Percentiles rank a stretch among this genome's conserved stretches.
phyloP scores from a whole-genome alignment of 2,329 filamentous ascomycete genomes.

The Mycosphaerella sp. region DNA sequence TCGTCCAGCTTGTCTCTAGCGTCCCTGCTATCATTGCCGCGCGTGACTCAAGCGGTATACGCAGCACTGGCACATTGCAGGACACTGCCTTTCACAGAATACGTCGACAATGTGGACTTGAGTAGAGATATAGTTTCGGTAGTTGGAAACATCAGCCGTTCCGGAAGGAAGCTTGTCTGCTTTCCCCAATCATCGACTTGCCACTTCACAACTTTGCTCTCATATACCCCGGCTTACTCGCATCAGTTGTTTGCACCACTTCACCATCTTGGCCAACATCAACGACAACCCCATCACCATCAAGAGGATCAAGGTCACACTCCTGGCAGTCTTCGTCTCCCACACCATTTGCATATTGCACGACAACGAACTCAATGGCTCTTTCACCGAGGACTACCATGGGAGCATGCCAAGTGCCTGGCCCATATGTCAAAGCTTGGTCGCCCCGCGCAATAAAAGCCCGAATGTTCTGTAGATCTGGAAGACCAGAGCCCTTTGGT shows the following conservation, averaged over 20 bases:
- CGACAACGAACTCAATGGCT: slow-evolving; percentile 78
- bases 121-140: too few relatives aligned
- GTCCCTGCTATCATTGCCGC: too few relatives aligned
- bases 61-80: too few relatives aligned
- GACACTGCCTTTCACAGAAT: too few relatives aligned
- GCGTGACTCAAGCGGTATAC: too few relatives aligned
- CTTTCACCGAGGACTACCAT: slow-evolving; percentile 77
- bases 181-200: neutral
- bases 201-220: slow-evolving; percentile 20
- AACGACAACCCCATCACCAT: slow-evolving; percentile 24
- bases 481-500: slow-evolving; percentile 51
- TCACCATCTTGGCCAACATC: slow-evolving; percentile 11
- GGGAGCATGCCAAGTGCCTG: slow-evolving; percentile 92
- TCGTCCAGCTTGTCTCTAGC: too few relatives aligned
- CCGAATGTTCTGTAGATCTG: slow-evolving; percentile 62
- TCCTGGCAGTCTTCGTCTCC: slow-evolving; percentile 83
- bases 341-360: slow-evolving; percentile 82
- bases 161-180: too few relatives aligned
- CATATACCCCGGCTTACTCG: slow-evolving; percentile 14
- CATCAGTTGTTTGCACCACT: slow-evolving; percentile 21
- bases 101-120: too few relatives aligned
- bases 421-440: slow-evolving; percentile 86
- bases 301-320: slow-evolving; percentile 43
- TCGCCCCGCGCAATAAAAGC: slow-evolving; percentile 73
- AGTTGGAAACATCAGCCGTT: too few relatives aligned